Base-by-base conservation (phyloP, 2,329 filamentous ascomycete genomes). In the Monosporascus ibericus region DNA sequence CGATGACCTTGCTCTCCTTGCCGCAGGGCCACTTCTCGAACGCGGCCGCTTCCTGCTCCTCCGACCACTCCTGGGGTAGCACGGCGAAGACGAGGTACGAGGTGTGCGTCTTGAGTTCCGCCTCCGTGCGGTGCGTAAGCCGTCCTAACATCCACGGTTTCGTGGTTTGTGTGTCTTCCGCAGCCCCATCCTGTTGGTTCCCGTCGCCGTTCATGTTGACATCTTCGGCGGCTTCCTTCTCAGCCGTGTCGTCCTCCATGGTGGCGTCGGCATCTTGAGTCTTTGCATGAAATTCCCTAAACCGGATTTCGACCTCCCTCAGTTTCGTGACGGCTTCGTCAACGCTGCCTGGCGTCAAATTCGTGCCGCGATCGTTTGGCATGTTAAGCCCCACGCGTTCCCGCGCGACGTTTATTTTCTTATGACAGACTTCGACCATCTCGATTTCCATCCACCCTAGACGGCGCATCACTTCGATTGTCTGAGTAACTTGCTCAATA, bases 71-170 rank as follows among this genome's bases (percentile, higher is more conserved):
- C 44, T 84, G 79, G n/a, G 94, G 92, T 55, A 99, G 72, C 3
- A 94, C 75, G 0, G 94, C 94, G 73, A 99, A 99, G 5, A 95
- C 88, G 5, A 99, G 79, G 68, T 99, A 99, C n/a, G 88, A 94
- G 0, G 94, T 99, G 70, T 99, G 94, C 7, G 89, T 94, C 78
- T 96, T 96, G 55, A 97, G 74, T 64, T 99, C 94, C 0, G 85
- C 75, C 72, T 99, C 94, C 0, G 88, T 85, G 24, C 90, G 81
- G 63, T 95, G 90, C 30, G 90, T 79, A 40, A 97, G 65, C 27
- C 83, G 81, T 1, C 94, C 94, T 55, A 92, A 82, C 65, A 87
- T 82, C 73, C 86, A 95, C 1, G 80, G 68, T 56, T 88, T 84
- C 46, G 70, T 68, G 49, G 47, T 65, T 57, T 50, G 5, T 14